phyloP scores from a whole-genome alignment of 352 stramenopile genomes.

The Aphanomyces astaci region DNA sequence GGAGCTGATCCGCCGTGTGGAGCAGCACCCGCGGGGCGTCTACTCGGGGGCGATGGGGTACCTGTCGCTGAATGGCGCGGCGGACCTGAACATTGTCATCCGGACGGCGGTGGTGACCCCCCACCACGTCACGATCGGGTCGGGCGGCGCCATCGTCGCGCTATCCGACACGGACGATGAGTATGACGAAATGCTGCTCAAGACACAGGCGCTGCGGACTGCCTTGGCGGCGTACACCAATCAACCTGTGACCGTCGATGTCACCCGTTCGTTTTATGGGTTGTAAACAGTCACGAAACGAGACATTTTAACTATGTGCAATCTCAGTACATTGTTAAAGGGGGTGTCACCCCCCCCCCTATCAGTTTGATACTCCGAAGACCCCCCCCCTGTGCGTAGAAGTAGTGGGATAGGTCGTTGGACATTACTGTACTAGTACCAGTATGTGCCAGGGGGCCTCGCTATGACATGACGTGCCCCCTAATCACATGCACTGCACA shows the following conservation, averaged over 20 bases:
- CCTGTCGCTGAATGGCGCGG: constrained; percentile 90
- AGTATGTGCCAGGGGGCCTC: too few relatives aligned
- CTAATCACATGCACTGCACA: too few relatives aligned
- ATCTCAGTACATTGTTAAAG: too few relatives aligned
- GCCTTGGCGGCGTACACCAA: constrained; percentile 28
- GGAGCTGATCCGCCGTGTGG: constrained; percentile 91
- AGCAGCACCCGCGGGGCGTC: constrained; percentile 82
- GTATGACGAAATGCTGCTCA: constrained; percentile 90
- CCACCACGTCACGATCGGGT: constrained; percentile 79
- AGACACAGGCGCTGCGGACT: constrained; percentile 63
- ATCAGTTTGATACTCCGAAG: too few relatives aligned
- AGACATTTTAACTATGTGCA: neutral
- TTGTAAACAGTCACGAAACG: neutral
- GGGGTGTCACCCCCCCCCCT: too few relatives aligned
- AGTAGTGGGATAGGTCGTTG: too few relatives aligned
- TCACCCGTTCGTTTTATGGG: constrained; percentile 3
- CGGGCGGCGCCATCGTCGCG: constrained; percentile 93
- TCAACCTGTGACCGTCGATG: constrained; percentile 10
- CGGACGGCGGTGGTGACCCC: constrained; percentile 89
- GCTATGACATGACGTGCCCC: too few relatives aligned
- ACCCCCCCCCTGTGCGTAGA: too few relatives aligned
- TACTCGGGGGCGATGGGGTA: constrained; percentile 96
- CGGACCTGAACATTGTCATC: constrained; percentile 98
- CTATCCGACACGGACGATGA: constrained; percentile 91
- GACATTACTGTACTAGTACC: too few relatives aligned